phyloP scores from a whole-genome alignment of 192 early-diverging fungal genomes.

The Coemansia sp. region DNA sequence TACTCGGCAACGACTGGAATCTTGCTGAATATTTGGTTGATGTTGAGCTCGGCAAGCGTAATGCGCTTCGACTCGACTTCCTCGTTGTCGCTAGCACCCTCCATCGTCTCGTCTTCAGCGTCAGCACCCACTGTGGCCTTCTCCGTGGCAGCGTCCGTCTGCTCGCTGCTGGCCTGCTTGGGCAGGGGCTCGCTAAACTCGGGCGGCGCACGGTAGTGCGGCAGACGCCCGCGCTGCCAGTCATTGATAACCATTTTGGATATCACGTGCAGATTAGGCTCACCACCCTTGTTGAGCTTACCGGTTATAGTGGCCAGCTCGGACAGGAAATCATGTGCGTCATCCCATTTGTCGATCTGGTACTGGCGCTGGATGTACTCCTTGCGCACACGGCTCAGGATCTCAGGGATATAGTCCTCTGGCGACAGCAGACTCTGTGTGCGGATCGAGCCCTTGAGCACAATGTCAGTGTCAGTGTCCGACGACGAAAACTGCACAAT shows the following conservation, averaged over 20 bases:
- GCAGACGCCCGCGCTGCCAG: conserved; percentile 96
- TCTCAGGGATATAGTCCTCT: conserved; percentile 85
- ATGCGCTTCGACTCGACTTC: conserved; percentile 16
- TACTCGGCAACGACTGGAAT: conserved; percentile 85
- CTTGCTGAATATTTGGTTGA: conserved; percentile 89
- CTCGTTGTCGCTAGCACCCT: conserved; percentile 12
- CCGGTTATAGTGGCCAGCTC: conserved; percentile 85
- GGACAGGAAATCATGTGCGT: conserved; percentile 86
- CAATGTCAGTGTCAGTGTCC: conserved; percentile 92
- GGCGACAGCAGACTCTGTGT: conserved; percentile 86
- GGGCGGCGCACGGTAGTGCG: conserved; percentile 87
- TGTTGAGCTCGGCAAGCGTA: conserved; percentile 50
- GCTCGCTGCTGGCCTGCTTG: conserved; percentile 10
- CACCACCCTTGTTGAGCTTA: conserved; percentile 92
- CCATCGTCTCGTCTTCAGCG: conserved; percentile 38
- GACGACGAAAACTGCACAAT: conserved; percentile 85
- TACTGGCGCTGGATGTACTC: conserved; percentile 95
- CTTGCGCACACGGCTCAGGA: conserved; percentile 76
- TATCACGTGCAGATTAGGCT: conserved; percentile 87
- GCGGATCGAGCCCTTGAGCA: conserved; percentile 94
- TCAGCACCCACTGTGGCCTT: conserved; percentile 10
- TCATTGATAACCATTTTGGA: conserved; percentile 98
- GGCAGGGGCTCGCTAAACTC: conserved; percentile 40
- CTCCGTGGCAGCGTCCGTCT: background rate
- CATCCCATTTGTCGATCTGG: conserved; percentile 79